Conservation (phyloP, 164 flowering plant species). For the Piper longum region DNA sequence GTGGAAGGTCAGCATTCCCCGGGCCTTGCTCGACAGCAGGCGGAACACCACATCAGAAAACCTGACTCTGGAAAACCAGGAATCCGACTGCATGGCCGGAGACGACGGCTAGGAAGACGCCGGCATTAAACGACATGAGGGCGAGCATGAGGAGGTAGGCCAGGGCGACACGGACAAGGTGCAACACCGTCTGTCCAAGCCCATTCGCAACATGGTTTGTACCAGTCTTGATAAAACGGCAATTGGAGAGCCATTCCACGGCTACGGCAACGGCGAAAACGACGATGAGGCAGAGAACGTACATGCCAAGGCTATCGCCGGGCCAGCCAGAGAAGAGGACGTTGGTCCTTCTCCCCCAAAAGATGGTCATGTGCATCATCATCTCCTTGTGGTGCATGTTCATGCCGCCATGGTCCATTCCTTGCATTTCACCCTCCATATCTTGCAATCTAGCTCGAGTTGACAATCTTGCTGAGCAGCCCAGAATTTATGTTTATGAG, state of each 20-base stretch:
- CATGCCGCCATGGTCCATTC: slow-evolving; percentile 4
- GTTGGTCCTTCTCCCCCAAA: slow-evolving; percentile 32
- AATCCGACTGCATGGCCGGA: slow-evolving; percentile 20
- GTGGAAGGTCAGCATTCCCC: background rate
- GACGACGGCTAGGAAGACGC: slow-evolving; percentile 15
- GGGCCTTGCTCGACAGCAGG: too few relatives aligned
- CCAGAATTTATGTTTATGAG: too few relatives aligned
- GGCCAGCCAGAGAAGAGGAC: slow-evolving; percentile 42
- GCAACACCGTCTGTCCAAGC: slow-evolving; percentile 9
- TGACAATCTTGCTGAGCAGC: too few relatives aligned
- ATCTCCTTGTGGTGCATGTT: slow-evolving; percentile 4
- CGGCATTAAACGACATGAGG: slow-evolving; percentile 25
- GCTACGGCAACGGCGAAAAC: slow-evolving; percentile 20
- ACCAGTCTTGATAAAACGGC: slow-evolving; percentile 10
- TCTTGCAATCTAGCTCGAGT: too few relatives aligned
- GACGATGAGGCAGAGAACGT: slow-evolving; percentile 22
- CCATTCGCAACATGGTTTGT: slow-evolving; percentile 8
- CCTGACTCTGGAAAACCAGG: slow-evolving; percentile 15
- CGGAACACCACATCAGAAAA: background rate
- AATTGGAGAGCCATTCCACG: slow-evolving; percentile 25
- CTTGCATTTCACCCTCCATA: slow-evolving; percentile 1
- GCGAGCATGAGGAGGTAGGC: slow-evolving; percentile 30
- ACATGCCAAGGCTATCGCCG: slow-evolving; percentile 26
- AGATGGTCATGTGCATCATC: slow-evolving; percentile 38
- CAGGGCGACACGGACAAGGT: slow-evolving; percentile 14